Conservation (phyloP, 1,284 basidiomycete species). For the Fomitopsis palustris region DNA sequence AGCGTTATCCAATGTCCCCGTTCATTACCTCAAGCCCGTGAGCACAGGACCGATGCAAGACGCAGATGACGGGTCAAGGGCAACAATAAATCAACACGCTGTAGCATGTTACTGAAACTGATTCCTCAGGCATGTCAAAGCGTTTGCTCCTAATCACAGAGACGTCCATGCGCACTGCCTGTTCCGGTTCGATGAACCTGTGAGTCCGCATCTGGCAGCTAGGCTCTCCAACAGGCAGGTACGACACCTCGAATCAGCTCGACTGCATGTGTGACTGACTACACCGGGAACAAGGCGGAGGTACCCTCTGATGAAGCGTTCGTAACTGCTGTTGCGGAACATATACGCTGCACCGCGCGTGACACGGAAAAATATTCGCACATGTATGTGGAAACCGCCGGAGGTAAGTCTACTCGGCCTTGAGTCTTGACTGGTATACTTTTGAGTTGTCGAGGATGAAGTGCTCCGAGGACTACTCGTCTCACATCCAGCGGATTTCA, state of each 20-base stretch:
- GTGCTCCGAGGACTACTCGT: no score
- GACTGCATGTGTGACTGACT: background rate
- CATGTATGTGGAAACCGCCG: slow-evolving; percentile 92
- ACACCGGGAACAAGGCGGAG: slow-evolving; percentile 22
- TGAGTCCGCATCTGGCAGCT: slow-evolving; percentile 91
- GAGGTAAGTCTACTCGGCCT: slow-evolving; percentile 57
- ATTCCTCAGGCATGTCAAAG: slow-evolving; percentile 61
- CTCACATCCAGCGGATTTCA: background rate
- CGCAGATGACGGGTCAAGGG: slow-evolving; percentile 78
- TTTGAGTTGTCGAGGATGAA: no score
- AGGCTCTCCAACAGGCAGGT: slow-evolving; percentile 45
- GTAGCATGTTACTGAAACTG: background rate
- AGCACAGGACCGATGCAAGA: slow-evolving; percentile 81
- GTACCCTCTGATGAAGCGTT: slow-evolving; percentile 66
- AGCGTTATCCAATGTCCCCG: slow-evolving; percentile 43
- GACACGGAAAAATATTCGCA: slow-evolving; percentile 26
- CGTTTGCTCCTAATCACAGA: slow-evolving; percentile 43
- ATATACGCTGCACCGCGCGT: slow-evolving; percentile 46
- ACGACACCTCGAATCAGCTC: slow-evolving; percentile 25
- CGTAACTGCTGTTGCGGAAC: slow-evolving; percentile 60
- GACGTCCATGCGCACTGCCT: slow-evolving; percentile 70
- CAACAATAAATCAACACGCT: background rate
- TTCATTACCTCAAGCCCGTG: slow-evolving; percentile 89
- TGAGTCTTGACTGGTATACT: background rate
- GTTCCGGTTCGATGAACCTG: slow-evolving; percentile 84